Conservation (phyloP, 495 filamentous ascomycete genomes). For the Acidiella bohemica region DNA sequence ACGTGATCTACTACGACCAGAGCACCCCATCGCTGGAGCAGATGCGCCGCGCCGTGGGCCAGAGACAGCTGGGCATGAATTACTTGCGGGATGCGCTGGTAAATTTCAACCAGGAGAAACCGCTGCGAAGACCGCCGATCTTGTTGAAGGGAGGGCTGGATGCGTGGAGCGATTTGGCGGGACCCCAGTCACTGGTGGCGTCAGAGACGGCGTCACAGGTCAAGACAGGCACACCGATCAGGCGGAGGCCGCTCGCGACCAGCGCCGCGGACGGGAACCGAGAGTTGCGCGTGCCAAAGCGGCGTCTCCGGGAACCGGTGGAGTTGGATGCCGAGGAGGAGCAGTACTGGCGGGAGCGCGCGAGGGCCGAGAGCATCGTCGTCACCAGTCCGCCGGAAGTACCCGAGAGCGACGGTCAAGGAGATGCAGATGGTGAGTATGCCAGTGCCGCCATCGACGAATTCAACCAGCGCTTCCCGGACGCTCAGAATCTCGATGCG, state of each 20-base stretch:
- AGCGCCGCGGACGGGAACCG: conserved; percentile 28
- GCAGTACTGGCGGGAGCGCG: conserved; percentile 46
- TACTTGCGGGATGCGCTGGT: conserved; percentile 65
- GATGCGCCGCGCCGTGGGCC: conserved; percentile 20
- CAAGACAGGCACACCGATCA: conserved; percentile 37
- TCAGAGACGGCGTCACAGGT: conserved; percentile 43
- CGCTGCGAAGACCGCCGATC: conserved; percentile 53
- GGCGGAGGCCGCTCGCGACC: conserved; percentile 40
- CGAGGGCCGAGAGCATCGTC: conserved; percentile 39
- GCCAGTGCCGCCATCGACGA: conserved; percentile 41
- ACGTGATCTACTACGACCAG: conserved; percentile 86
- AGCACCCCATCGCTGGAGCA: conserved; percentile 39
- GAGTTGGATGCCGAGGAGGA: conserved; percentile 50
- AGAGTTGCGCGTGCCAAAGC: conserved; percentile 41
- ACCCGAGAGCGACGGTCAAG: conserved; percentile 25
- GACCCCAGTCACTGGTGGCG: conserved; percentile 48
- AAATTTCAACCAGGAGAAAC: conserved; percentile 69
- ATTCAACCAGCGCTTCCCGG: conserved; percentile 71
- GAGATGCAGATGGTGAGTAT: conserved; percentile 32
- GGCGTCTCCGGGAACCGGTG: conserved; percentile 43
- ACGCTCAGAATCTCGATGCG: conserved; percentile 46
- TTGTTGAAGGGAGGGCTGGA: conserved; percentile 71
- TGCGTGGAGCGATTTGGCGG: conserved; percentile 70
- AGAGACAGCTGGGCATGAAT: conserved; percentile 45
- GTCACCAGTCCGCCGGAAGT: conserved; percentile 33